phyloP scores from a whole-genome alignment of 2,329 filamentous ascomycete species.

The Fusarium pilosicola region DNA sequence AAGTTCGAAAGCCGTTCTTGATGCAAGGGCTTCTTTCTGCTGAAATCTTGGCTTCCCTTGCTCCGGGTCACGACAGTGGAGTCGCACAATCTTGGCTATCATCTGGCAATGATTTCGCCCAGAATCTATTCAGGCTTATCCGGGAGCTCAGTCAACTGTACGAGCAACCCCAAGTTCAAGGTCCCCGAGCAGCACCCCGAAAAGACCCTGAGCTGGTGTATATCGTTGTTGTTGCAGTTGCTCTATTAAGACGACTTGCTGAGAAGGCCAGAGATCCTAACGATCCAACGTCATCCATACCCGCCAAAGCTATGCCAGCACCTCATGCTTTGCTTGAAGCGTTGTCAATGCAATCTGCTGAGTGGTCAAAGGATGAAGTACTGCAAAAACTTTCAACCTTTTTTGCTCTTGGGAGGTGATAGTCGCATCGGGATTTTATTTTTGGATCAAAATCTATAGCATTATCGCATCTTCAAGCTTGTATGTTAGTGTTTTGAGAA shows the following conservation, averaged over 20 bases:
- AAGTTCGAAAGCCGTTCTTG: slow-evolving; percentile 85
- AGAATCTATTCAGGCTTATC: slow-evolving; percentile 80
- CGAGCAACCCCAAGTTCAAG: slow-evolving; percentile 57
- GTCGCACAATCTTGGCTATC: slow-evolving; percentile 84
- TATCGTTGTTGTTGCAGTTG: slow-evolving; percentile 75
- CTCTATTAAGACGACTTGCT: slow-evolving; percentile 72
- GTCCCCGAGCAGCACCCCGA: slow-evolving; percentile 47
- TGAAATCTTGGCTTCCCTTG: slow-evolving; percentile 84
- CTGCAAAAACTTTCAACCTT: slow-evolving; percentile 74
- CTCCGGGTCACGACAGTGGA: slow-evolving; percentile 74
- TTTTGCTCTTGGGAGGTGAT: slow-evolving; percentile 59
- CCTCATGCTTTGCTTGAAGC: slow-evolving; percentile 74
- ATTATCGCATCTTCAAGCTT: slow-evolving; percentile 35
- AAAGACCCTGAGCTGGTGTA: slow-evolving; percentile 66
- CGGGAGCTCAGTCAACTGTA: slow-evolving; percentile 75
- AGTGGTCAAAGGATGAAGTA: slow-evolving; percentile 72
- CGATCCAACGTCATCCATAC: slow-evolving; percentile 61
- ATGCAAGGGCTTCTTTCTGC: slow-evolving; percentile 93
- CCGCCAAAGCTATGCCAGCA: slow-evolving; percentile 70
- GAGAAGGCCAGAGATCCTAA: slow-evolving; percentile 74
- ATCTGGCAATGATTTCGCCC: slow-evolving; percentile 84
- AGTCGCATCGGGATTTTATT: slow-evolving; percentile 14
- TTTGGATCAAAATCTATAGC: slow-evolving; percentile 34
- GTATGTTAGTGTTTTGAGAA: slow-evolving; percentile 46
- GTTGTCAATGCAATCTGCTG: slow-evolving; percentile 70